phyloP scores from a whole-genome alignment of 225 moss, liverwort and hornwort genomes.

The Physcomitrium patens region DNA sequence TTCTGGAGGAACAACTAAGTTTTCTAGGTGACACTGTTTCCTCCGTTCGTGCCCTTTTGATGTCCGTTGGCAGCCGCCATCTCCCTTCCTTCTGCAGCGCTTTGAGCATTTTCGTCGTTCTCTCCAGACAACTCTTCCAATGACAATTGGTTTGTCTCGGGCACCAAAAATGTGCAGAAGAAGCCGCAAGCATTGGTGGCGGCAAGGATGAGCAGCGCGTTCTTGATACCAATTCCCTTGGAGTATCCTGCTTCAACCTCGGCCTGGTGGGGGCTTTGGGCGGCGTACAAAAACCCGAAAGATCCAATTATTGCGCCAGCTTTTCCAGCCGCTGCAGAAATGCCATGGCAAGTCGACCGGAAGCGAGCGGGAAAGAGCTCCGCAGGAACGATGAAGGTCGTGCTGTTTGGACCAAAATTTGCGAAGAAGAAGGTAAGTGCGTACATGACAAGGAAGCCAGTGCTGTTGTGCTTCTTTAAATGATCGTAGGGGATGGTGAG shows the following conservation, averaged over 20 bases:
- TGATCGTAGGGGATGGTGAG: constrained; percentile 52
- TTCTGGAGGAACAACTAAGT: neutral
- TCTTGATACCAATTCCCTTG: constrained; percentile 41
- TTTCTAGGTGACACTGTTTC: neutral
- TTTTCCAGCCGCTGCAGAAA: constrained; percentile 59
- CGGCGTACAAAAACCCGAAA: constrained; percentile 53
- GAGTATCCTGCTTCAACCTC: constrained; percentile 33
- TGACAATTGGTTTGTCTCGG: constrained; percentile 60
- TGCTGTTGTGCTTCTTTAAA: constrained; percentile 36
- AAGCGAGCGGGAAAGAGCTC: constrained; percentile 61
- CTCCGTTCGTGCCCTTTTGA: neutral
- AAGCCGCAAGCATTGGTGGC: constrained; percentile 40
- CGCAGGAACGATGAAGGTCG: constrained; percentile 64
- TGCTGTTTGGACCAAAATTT: constrained; percentile 64
- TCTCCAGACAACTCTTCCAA: constrained; percentile 59
- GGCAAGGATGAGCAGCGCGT: constrained; percentile 39
- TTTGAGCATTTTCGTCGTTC: constrained; percentile 32
- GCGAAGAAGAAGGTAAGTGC: constrained; percentile 64
- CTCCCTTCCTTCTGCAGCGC: constrained; percentile 13
- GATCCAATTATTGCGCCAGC: constrained; percentile 61
- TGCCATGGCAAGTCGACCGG: constrained; percentile 62
- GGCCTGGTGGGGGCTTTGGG: constrained; percentile 23
- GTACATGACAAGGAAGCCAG: constrained; percentile 44
- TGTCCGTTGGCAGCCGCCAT: neutral
- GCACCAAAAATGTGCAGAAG: constrained; percentile 59